Base-by-base conservation (phyloP, 2,329 filamentous ascomycete genomes). In the Nigrospora sphaerica region DNA sequence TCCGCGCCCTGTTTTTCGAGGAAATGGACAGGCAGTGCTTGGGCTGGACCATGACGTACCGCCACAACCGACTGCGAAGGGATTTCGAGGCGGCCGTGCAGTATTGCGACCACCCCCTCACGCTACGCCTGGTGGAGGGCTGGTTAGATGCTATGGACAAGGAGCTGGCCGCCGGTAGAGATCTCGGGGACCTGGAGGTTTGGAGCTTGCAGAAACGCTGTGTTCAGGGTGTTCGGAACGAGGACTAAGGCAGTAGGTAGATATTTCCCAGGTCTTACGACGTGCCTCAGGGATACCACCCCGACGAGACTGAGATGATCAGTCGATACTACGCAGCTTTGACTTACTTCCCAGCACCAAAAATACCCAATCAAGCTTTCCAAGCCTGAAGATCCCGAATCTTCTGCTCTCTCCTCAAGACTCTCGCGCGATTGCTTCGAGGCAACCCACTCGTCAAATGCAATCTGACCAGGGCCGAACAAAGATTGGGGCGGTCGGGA, bases 51-150 rank as follows among this genome's bases (percentile, higher is more conserved):
- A 42, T 54, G 3, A 40, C 54, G 2, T 47, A 46, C 16, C 39
- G 46, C 33, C 28, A 17, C 11, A 46, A 39, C 14, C 36, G 17
- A 11, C 23, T 48, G 11, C 45, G 52, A 28, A 54, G 57, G 32
- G 61, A 64, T 33, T 62, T 57, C 46, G 60, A 65, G 37, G 52
- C 52, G 10, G 62, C 61, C 1, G 51, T 65, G 3, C 55, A 59
- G 46, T 54, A 62, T 38, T 61, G 59, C 33, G 56, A 60, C 39
- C 56, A 59, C 34, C 54, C 58, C 31, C 49, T 52, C 18, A 35
- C 49, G 9, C 49, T 57, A 19, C 37, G 43, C 40, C 9, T 36
- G 14, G 51, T 63, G 1, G 54, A 57, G 49, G 40, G 23, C 13
- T 63, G 60, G 60, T 48, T 58, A n/a, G 42, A 47, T 16, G 49